Percentiles rank a stretch among this genome's conserved stretches.
phyloP scores from a whole-genome alignment of 1,139 yeast species.

The Saccharomyces hybrid region DNA sequence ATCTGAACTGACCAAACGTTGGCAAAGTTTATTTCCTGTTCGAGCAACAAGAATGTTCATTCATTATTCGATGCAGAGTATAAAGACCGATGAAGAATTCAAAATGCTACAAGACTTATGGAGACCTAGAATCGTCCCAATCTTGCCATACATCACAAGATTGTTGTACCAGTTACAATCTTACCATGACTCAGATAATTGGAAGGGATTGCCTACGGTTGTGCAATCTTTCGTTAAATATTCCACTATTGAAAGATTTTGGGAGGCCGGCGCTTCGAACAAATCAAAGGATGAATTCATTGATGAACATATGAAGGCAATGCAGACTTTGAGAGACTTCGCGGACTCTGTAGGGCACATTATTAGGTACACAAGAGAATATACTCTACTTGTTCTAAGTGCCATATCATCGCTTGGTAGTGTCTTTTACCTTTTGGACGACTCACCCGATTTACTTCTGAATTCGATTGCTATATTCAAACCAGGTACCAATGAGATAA shows the following conservation, averaged over 20 bases:
- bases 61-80: slow-evolving; percentile 89
- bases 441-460: slow-evolving; percentile 64
- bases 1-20: slow-evolving; percentile 72
- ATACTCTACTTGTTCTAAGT: slow-evolving; percentile 84
- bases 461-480: slow-evolving; percentile 40
- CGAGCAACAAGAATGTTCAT: slow-evolving; percentile 92
- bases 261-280: slow-evolving; percentile 97
- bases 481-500: slow-evolving; percentile 72
- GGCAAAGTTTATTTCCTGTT: slow-evolving; percentile 92
- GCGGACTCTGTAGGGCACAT: slow-evolving; percentile 98
- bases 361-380: slow-evolving; percentile 90
- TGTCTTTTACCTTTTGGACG: slow-evolving; percentile 80
- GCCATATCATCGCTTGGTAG: slow-evolving; percentile 87
- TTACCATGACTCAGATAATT: slow-evolving; percentile 86
- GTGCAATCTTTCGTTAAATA: slow-evolving; percentile 86
- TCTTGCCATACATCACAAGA: slow-evolving; percentile 83
- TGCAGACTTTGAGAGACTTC: slow-evolving; percentile 87
- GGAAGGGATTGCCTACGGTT: slow-evolving; percentile 79
- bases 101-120: slow-evolving; percentile 66
- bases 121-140: slow-evolving; percentile 91
- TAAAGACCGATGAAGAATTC: slow-evolving; percentile 71
- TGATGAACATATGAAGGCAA: slow-evolving; percentile 90
- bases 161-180: slow-evolving; percentile 85
- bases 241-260: slow-evolving; percentile 85
- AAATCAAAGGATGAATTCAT: slow-evolving; percentile 92